Conservation (phyloP, 192 early-diverging fungal species). For the Rhizophagus prolifer region DNA sequence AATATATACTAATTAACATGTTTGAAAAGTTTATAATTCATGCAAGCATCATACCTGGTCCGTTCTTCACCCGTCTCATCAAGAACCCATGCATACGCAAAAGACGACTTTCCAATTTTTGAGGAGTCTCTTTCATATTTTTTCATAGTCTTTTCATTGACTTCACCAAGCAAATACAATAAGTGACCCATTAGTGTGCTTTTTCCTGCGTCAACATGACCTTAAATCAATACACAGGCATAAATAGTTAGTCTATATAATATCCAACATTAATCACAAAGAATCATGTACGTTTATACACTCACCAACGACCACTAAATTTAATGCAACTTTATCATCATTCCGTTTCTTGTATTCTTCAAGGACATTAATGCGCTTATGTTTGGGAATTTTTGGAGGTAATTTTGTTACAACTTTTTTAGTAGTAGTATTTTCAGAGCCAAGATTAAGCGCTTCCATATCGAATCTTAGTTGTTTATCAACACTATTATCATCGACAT, state of each 20-base stretch:
- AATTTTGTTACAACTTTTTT: constrained; percentile 19
- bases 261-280: background rate
- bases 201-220: constrained; percentile 98
- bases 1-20: background rate
- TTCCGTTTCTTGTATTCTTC: constrained; percentile 70
- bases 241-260: constrained; percentile 10
- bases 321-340: constrained; percentile 68
- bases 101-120: constrained; percentile 92
- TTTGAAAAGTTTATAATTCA: too few species aligned
- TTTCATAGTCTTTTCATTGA: constrained; percentile 80
- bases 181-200: constrained; percentile 96
- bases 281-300: background rate
- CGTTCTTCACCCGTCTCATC: constrained; percentile 96
- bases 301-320: constrained; percentile 85
- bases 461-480: constrained; percentile 41
- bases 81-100: constrained; percentile 97
- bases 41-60: constrained; percentile 42
- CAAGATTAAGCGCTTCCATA: constrained; percentile 33
- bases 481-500: constrained; percentile 34
- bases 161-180: constrained; percentile 84
- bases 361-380: constrained; percentile 66
- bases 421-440: background rate
- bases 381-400: constrained; percentile 36
- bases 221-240: constrained; percentile 35
- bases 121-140: constrained; percentile 90